Conservation (phyloP, 371 early-diverging fungal species). For the Capillidium rhysosporum region DNA sequence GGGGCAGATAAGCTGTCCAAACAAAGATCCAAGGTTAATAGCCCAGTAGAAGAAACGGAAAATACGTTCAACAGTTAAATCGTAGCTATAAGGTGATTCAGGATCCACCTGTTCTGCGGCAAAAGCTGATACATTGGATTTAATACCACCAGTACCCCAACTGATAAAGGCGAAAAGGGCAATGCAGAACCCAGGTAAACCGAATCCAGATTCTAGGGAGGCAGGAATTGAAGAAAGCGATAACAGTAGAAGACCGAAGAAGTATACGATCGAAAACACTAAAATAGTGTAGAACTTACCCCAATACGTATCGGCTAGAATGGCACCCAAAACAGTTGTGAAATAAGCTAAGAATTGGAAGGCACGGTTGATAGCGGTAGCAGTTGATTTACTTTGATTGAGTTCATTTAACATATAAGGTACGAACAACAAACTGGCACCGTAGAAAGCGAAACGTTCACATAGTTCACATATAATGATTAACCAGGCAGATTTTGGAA, state of each 20-base stretch:
- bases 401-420: slow-evolving; percentile 30
- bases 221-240: slow-evolving; percentile 32
- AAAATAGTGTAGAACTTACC: slow-evolving; percentile 69
- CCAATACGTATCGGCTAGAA: slow-evolving; percentile 55
- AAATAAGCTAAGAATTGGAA: slow-evolving; percentile 68
- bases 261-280: slow-evolving; percentile 36
- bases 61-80: slow-evolving; percentile 26
- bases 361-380: slow-evolving; percentile 44
- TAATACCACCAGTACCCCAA: slow-evolving; percentile 78
- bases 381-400: slow-evolving; percentile 25
- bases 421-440: slow-evolving; percentile 40
- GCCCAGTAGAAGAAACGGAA: slow-evolving; percentile 64
- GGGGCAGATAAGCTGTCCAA: slow-evolving; percentile 11
- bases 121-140: slow-evolving; percentile 48
- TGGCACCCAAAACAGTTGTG: slow-evolving; percentile 56
- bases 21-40: slow-evolving; percentile 48
- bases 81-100: slow-evolving; percentile 14
- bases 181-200: slow-evolving; percentile 39
- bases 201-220: slow-evolving; percentile 25
- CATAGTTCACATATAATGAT: slow-evolving; percentile 30
- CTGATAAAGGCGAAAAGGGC: slow-evolving; percentile 47
- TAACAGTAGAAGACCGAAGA: slow-evolving; percentile 39
- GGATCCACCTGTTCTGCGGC: slow-evolving; percentile 41
- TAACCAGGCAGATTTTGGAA: slow-evolving; percentile 27
- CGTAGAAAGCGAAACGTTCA: slow-evolving; percentile 62